Evolutionary conservation across 257 asterid species (phyloP).

Genomic region (Gentiana macrophylla): DNA sequence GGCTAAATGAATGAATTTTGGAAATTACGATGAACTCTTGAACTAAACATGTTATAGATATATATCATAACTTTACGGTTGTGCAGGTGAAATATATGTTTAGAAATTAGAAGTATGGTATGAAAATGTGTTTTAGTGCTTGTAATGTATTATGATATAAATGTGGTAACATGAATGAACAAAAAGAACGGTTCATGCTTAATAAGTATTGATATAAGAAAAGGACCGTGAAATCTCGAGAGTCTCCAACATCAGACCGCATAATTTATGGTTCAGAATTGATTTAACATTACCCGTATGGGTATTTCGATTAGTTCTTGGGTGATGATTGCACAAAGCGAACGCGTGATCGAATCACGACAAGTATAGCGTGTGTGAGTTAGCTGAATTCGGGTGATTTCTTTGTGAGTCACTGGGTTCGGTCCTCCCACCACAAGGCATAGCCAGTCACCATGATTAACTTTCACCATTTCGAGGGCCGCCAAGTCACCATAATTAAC

Average conservation of each 20-base stretch:
- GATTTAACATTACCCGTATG: too few relatives aligned
- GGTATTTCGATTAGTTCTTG: too few relatives aligned
- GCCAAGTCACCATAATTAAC: too few relatives aligned
- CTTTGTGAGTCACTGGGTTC: too few relatives aligned
- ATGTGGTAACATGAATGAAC: not conserved
- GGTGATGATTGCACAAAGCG: not conserved
- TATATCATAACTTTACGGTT: not conserved
- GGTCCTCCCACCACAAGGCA: not conserved
- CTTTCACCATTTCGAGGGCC: not conserved
- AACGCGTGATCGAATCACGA: not conserved
- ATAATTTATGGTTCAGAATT: not conserved
- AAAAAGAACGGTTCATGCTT: not conserved
- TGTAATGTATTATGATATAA: not conserved
- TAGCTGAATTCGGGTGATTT: not conserved
- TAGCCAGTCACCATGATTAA: too few relatives aligned
- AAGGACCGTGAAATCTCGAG: not conserved
- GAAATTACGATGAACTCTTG: too few relatives aligned
- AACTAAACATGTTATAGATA: too few relatives aligned
- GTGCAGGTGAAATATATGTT: constrained; percentile 6
- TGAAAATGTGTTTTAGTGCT: constrained; percentile 4
- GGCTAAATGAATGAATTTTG: too few relatives aligned
- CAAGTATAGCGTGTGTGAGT: too few relatives aligned
- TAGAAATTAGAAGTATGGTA: constrained; percentile 8
- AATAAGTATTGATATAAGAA: not conserved
- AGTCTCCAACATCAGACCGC: not conserved